Base-by-base conservation (phyloP, 306 rosid genomes). In the Spatholobus suberectus region DNA sequence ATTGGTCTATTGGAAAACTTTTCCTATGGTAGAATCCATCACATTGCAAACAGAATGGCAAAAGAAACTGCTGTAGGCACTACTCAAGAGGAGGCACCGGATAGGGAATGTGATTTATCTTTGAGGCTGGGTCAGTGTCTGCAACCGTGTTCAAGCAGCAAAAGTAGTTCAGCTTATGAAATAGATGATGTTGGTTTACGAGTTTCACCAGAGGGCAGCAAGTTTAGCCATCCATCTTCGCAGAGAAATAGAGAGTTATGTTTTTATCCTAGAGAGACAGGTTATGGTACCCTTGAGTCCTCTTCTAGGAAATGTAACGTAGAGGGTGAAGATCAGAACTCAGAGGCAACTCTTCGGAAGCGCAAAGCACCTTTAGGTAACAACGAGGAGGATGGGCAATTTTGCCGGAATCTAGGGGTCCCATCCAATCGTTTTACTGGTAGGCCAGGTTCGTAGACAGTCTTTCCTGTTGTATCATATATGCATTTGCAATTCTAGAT, bases 391-490 rank as follows among this genome's bases (percentile, higher is more conserved):
- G 96, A 86, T 82, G 93, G 93, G 87, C 89, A 87, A 83, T 96
- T 92, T 96, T 91, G 91, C 86, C 87, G 89, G 90, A 89, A 86
- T 67, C 83, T 88, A 75, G 93, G 86, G 83, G 91, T 85, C 85
- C 90, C 97, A 87, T 92, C 94, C 89, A 83, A 90, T 86, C 87
- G 79, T 88, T 90, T 84, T 82, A 76, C 81, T 66, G 87, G 90
- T 80, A 85, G 92, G 87, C 88, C 91, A 89, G 94, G 96, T 94
- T 94, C 86, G 91, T 96, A 91, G 92, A 83, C 83, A 76, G 84
- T 80, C 88, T 84, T 89, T 84, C 68, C 73, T 85, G 83, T 77
- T 83, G 92, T 87, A 86, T 86, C 74, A 82, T 85, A 85, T 85
- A 77, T 88, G 88, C 84, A 24, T 89, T 78, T 78, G 86, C 81